phyloP scores from a whole-genome alignment of 129 eudicot species.

The Tagetes erecta region DNA sequence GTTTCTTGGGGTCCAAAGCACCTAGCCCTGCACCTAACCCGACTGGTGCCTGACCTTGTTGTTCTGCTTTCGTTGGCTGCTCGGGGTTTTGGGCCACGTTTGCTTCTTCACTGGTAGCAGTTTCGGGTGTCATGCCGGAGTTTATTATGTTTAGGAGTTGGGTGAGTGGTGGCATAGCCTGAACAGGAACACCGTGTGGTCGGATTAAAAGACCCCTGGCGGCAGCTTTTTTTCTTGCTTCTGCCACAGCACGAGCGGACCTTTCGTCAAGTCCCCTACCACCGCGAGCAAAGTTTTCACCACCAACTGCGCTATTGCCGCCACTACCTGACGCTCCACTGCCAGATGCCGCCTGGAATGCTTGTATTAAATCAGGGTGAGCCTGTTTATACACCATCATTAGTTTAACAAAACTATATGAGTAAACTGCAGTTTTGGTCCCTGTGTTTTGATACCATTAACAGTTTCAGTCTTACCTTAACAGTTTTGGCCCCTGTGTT shows the following conservation, averaged over 20 bases:
- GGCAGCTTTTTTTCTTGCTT: slow-evolving; percentile 82
- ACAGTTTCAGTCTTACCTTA: no score
- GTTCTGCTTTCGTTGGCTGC: slow-evolving; percentile 31
- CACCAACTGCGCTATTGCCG: slow-evolving; percentile 28
- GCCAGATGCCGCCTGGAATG: slow-evolving; percentile 69
- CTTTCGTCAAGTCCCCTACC: slow-evolving; percentile 89
- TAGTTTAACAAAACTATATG: background rate
- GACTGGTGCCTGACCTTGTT: slow-evolving; percentile 57
- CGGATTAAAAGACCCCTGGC: slow-evolving; percentile 71
- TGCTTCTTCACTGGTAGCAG: slow-evolving; percentile 33
- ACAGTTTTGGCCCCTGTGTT: no score
- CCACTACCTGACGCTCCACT: slow-evolving; percentile 53
- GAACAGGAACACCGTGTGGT: slow-evolving; percentile 68
- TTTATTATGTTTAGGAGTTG: slow-evolving; percentile 69
- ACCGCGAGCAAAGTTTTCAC: slow-evolving; percentile 62
- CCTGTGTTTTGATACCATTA: no score
- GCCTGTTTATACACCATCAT: slow-evolving; percentile 41
- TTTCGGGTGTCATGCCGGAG: slow-evolving; percentile 54
- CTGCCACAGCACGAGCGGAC: slow-evolving; percentile 82
- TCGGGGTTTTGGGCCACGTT: slow-evolving; percentile 32
- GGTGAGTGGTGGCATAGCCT: slow-evolving; percentile 61
- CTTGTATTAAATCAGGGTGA: slow-evolving; percentile 72
- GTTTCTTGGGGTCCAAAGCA: slow-evolving; percentile 71
- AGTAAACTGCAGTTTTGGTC: no score
- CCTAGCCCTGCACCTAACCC: slow-evolving; percentile 77